Percentiles rank a stretch among this genome's conserved stretches.
Conservation (phyloP, 345 rosid species). For the Rhizophora apiculata region DNA sequence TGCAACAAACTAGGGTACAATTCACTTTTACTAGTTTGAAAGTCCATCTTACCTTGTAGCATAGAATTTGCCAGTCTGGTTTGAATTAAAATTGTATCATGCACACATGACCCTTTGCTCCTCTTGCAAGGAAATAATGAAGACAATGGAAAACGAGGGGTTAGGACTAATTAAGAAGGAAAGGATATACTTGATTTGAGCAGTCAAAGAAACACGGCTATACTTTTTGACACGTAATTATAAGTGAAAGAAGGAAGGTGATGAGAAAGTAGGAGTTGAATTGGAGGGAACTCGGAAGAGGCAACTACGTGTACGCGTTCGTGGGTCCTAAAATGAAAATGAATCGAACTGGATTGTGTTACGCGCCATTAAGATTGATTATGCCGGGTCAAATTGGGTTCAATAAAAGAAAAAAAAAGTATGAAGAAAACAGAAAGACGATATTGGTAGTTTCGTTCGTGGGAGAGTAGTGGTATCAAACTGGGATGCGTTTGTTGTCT, state of each 20-base stretch:
- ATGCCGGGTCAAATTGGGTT: slow-evolving; percentile 17
- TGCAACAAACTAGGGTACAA: slow-evolving; percentile 11
- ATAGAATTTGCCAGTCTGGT: no score
- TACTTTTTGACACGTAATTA: slow-evolving; percentile 50
- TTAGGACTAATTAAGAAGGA: no score
- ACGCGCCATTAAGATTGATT: neutral
- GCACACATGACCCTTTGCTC: neutral
- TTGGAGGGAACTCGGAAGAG: slow-evolving; percentile 42
- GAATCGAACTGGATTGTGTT: no score
- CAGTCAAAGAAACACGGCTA: slow-evolving; percentile 39
- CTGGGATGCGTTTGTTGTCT: slow-evolving; percentile 41
- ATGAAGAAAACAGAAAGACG: neutral
- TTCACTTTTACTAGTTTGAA: slow-evolving; percentile 5
- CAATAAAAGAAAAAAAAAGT: neutral
- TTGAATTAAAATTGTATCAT: no score
- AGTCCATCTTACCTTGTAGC: neutral
- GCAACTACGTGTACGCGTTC: no score
- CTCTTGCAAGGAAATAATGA: no score
- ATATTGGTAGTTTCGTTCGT: slow-evolving; percentile 16
- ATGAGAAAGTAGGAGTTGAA: slow-evolving; percentile 23
- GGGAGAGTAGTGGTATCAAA: slow-evolving; percentile 3
- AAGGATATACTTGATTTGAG: no score
- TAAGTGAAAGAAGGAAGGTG: no score
- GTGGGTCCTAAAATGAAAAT: no score
- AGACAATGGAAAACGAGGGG: no score